phyloP scores from a whole-genome alignment of 2,329 filamentous ascomycete genomes.

The Aspergillus eucalypticola region DNA sequence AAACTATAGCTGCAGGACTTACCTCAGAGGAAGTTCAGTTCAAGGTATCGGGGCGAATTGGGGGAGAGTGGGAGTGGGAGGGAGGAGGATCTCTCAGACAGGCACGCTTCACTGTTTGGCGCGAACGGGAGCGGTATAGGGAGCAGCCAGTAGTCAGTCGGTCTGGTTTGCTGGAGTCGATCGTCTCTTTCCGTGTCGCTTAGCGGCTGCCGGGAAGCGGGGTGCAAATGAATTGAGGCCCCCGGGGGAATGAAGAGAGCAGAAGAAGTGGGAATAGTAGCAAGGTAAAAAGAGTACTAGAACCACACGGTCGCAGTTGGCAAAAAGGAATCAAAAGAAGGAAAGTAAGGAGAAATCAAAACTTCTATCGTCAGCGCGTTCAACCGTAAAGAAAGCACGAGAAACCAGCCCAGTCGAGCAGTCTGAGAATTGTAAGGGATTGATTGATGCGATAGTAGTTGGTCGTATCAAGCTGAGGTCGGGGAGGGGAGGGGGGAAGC shows the following conservation, averaged over 20 bases:
- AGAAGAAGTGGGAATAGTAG: too few species aligned
- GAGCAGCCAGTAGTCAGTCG: conserved; percentile 22
- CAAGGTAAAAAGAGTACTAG: too few species aligned
- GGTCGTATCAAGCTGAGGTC: not conserved
- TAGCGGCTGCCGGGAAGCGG: conserved; percentile 41
- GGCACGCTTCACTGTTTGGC: conserved; percentile 16
- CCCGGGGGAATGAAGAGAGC: conserved; percentile 17
- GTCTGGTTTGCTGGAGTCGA: conserved; percentile 32
- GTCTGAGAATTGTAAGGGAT: too few species aligned
- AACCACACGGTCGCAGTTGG: conserved; percentile 6
- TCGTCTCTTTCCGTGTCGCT: conserved; percentile 42
- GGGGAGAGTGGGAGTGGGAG: conserved; percentile 11
- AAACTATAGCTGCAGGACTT: conserved; percentile 21
- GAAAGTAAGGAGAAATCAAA: too few species aligned
- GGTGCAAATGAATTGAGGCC: conserved; percentile 25
- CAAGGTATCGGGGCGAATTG: conserved; percentile 13
- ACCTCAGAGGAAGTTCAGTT: conserved; percentile 17
- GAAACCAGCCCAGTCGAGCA: too few species aligned
- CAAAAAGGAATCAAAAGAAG: not conserved
- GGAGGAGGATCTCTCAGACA: conserved; percentile 12
- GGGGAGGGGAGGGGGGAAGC: not conserved
- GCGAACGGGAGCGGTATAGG: conserved; percentile 21
- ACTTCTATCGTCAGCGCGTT: too few species aligned
- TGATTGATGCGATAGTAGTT: not conserved
- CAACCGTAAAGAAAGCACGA: too few species aligned